Percentiles rank a stretch among this genome's conserved stretches.
Conservation (phyloP, 345 rosid species). For the Ailanthus altissimus region DNA sequence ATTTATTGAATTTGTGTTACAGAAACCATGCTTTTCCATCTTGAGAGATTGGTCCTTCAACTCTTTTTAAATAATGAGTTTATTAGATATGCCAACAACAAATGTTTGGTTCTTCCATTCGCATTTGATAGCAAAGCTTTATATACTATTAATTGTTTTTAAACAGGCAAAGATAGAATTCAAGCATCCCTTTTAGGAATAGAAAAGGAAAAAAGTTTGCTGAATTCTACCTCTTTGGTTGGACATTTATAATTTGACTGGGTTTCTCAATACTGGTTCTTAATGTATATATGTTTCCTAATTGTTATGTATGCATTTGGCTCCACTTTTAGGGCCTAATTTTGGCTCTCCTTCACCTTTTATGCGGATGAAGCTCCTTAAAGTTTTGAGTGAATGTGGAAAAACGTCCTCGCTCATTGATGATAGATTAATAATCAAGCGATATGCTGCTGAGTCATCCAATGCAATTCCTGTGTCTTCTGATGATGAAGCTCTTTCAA, state of each 20-base stretch:
- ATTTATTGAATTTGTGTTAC: constrained; percentile 7
- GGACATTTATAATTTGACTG: not conserved
- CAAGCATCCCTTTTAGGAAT: not conserved
- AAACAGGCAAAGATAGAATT: not conserved
- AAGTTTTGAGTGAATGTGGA: constrained; percentile 63
- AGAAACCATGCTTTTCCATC: not conserved
- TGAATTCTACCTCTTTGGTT: not conserved
- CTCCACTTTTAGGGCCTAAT: constrained; percentile 70
- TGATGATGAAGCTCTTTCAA: constrained; percentile 78
- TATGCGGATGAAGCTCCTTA: constrained; percentile 64
- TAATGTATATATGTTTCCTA: constrained; percentile 12
- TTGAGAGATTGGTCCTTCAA: not conserved
- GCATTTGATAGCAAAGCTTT: not conserved
- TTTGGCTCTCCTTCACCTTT: constrained; percentile 77
- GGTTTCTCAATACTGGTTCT: constrained; percentile 2
- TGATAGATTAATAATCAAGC: constrained; percentile 62
- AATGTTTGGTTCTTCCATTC: not conserved
- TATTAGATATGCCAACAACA: not conserved
- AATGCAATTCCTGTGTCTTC: constrained; percentile 79
- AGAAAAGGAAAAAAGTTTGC: not conserved
- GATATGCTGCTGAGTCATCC: constrained; percentile 71
- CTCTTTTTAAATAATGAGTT: not conserved
- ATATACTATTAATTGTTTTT: not conserved
- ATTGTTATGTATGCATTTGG: constrained; percentile 20
- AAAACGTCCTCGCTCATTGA: constrained; percentile 80